phyloP scores from a whole-genome alignment of 2,329 filamentous ascomycete species.

The Acephala macrosclerotiorum region DNA sequence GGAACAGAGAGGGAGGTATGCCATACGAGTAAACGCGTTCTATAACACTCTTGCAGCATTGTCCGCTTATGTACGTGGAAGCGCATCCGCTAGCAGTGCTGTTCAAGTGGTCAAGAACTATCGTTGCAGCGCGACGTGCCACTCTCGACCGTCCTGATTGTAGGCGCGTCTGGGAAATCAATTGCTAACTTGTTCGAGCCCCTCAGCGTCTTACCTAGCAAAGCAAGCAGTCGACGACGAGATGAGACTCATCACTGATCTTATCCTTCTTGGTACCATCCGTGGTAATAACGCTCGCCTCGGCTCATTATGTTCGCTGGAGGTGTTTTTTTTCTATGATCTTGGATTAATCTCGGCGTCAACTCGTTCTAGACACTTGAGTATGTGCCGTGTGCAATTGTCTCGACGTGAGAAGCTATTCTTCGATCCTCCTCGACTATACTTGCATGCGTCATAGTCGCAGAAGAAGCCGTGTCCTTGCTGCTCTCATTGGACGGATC shows the following conservation, averaged over 20 bases:
- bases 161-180: slow-evolving; percentile 1
- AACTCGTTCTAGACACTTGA: neutral
- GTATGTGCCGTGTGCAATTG: neutral
- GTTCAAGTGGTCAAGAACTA: neutral
- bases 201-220: neutral
- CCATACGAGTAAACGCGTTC: neutral
- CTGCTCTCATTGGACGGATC: neutral
- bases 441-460: neutral
- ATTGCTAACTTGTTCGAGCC: neutral
- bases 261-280: neutral
- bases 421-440: neutral
- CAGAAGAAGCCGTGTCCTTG: neutral
- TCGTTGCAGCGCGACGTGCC: neutral
- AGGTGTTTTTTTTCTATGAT: neutral
- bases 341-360: neutral
- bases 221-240: neutral
- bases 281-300: neutral
- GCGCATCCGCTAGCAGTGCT: neutral
- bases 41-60: neutral
- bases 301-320: neutral
- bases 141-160: neutral
- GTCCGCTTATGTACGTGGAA: slow-evolving; percentile 1
- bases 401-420: neutral
- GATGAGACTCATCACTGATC: neutral
- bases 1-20: neutral